A percentile compares a stretch with the other conserved stretches of the same genome.
phyloP scores from a whole-genome alignment of 495 filamentous ascomycete genomes.

The Aspergillus leporis region DNA sequence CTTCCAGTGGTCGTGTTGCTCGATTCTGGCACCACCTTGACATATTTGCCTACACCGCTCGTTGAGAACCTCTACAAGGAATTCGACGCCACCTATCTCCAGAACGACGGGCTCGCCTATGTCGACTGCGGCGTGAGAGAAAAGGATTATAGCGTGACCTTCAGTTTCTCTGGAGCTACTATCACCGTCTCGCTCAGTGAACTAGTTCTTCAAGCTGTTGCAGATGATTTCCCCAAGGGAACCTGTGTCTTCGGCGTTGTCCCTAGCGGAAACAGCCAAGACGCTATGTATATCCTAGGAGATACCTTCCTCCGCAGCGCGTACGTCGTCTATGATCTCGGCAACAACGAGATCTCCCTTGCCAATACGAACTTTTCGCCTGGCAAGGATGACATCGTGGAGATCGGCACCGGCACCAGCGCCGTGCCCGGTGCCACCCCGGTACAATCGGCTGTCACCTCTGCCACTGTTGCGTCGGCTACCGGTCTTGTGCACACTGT shows the following conservation, averaged over 20 bases:
- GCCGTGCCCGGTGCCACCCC: constrained; percentile 66
- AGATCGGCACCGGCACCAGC: constrained; percentile 64
- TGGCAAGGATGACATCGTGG: constrained; percentile 59
- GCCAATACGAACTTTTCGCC: constrained; percentile 77
- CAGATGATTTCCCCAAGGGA: constrained; percentile 10
- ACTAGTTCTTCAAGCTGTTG: constrained; percentile 19
- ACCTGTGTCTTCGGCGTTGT: constrained; percentile 71
- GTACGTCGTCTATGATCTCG: constrained; percentile 85
- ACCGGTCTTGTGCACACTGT: neutral
- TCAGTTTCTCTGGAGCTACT: constrained; percentile 55
- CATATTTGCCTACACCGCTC: constrained; percentile 69
- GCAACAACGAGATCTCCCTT: constrained; percentile 74
- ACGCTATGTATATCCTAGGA: constrained; percentile 68
- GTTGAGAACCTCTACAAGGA: constrained; percentile 58
- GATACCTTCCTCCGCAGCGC: constrained; percentile 89
- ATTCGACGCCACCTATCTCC: constrained; percentile 62
- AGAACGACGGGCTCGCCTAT: constrained; percentile 38
- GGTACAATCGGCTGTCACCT: constrained; percentile 34
- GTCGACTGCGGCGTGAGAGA: constrained; percentile 65
- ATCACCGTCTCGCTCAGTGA: constrained; percentile 29
- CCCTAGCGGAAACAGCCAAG: constrained; percentile 38
- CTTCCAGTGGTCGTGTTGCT: constrained; percentile 69
- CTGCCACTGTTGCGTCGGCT: neutral
- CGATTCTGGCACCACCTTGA: constrained; percentile 76
- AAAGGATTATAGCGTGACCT: constrained; percentile 60